Conservation (phyloP, 2,329 filamentous ascomycete species). For the Penicillium sp. region DNA sequence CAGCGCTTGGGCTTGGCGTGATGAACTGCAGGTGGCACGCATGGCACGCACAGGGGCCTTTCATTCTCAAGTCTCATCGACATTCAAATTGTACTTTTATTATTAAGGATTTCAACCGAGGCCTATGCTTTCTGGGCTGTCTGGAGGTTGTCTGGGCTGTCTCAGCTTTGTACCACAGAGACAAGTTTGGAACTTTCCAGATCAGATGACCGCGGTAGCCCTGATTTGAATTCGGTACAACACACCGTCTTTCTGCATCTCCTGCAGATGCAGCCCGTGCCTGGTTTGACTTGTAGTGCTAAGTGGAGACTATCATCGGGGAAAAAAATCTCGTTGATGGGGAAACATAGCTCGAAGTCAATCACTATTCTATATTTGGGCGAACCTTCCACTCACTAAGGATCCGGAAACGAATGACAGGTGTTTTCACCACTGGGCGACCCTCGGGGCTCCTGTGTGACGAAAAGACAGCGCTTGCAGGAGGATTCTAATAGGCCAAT, state of each 20-base stretch:
- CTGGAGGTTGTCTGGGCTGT: background rate
- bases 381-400: background rate
- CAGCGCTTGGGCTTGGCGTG: conserved; percentile 20
- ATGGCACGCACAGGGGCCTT: conserved; percentile 16
- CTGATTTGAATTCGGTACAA: conserved; percentile 7
- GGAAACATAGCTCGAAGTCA: conserved; percentile 3
- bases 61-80: conserved; percentile 11
- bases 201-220: conserved; percentile 18
- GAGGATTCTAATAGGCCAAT: conserved; percentile 27
- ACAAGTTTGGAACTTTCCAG: conserved; percentile 16
- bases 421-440: background rate
- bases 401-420: background rate
- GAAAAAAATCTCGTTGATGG: conserved; percentile 2
- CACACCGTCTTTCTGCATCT: conserved; percentile 6
- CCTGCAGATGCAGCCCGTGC: background rate
- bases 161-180: conserved; percentile 11
- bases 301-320: conserved; percentile 8
- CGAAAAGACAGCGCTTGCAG: conserved; percentile 33
- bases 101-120: background rate
- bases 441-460: conserved; percentile 22
- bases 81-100: conserved; percentile 13
- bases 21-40: conserved; percentile 22
- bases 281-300: conserved; percentile 2
- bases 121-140: background rate
- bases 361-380: conserved; percentile 13